Base-by-base conservation (phyloP, 345 rosid species). In the Pugionium cornutum region DNA sequence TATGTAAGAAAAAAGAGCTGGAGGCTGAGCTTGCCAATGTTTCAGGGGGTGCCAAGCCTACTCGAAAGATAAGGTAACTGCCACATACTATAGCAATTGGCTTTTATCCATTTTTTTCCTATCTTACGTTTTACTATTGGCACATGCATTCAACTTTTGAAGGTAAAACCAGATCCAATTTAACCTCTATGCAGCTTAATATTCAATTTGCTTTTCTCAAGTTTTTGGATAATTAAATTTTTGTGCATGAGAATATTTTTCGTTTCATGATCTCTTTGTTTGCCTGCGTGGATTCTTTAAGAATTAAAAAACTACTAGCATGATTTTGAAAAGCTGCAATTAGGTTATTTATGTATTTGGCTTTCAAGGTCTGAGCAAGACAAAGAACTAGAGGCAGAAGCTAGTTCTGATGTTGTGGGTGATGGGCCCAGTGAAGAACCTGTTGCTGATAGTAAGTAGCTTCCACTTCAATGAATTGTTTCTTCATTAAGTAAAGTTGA, bases 1-100 rank as follows among this genome's bases (percentile, higher is more conserved):
- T 18, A 49, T 72, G 73, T 81, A 68, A 91, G 99, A 95, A 87
- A 95, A 91, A 95, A 89, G 99, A 95, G 81, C 79, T 95, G 86
- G 98, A 95, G 81, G 96, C 99, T 58, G 99, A 95, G 89, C 89
- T 95, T 79, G 94, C 82, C 70, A 95, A 84, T 74, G 98, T 91
- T 37, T 67, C 69, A 3, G 99, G 84, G 69, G 62, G 76, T 32
- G 96, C 94, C 43, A 89, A 81, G 84, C 98, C 99, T 62, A 55
- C 86, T 32, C 84, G 94, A 57, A 95, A 89, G 77, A 91, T 95
- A 69, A 91, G 99, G 99, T 95, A 68, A 77, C 43, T 76, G 52
- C n/a, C 5, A 43, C 67, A 44, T 68, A 51, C 7, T 4, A 40
- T 51, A 29, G 4, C 53, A 51, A 10, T 35, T 56, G 7, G 42